These are phyloP conservation scores for Capsicum rhomboideum DNA, from an alignment of 257 asterid species.

Conservation along the genomic window DNA sequence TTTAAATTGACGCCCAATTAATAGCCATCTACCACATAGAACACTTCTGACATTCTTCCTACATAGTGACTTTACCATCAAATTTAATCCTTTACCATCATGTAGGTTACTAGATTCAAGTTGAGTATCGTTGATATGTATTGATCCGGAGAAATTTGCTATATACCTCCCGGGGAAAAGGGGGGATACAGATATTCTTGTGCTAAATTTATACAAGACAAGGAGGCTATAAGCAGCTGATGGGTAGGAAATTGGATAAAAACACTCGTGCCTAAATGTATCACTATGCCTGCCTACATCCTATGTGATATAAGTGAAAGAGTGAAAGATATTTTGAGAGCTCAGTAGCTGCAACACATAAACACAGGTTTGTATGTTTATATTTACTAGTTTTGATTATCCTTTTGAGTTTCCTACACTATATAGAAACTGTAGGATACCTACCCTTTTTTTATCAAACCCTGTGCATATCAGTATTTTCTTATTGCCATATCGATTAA, in stretches of 20 bases:
- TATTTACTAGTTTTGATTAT: not conserved
- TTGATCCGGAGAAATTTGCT: not conserved
- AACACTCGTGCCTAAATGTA: not conserved
- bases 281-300: not conserved
- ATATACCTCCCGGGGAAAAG: not conserved
- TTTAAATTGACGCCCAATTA: not conserved
- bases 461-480: not conserved
- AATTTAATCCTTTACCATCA: not conserved
- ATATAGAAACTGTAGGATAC: not conserved
- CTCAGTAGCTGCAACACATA: not conserved
- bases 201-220: not conserved
- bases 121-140: not conserved
- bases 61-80: not conserved
- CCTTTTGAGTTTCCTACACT: not conserved
- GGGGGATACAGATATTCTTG: not conserved
- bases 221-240: not conserved
- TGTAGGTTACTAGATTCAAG: not conserved
- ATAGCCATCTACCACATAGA: slow-evolving; percentile 1
- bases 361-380: not conserved
- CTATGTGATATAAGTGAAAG: not conserved
- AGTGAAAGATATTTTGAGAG: not conserved
- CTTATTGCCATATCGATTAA: not conserved
- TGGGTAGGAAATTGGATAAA: not conserved
- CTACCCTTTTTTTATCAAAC: not conserved
- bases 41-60: not conserved